phyloP scores from a whole-genome alignment of 208 protist genomes.

The Leishmania amazonensis region DNA sequence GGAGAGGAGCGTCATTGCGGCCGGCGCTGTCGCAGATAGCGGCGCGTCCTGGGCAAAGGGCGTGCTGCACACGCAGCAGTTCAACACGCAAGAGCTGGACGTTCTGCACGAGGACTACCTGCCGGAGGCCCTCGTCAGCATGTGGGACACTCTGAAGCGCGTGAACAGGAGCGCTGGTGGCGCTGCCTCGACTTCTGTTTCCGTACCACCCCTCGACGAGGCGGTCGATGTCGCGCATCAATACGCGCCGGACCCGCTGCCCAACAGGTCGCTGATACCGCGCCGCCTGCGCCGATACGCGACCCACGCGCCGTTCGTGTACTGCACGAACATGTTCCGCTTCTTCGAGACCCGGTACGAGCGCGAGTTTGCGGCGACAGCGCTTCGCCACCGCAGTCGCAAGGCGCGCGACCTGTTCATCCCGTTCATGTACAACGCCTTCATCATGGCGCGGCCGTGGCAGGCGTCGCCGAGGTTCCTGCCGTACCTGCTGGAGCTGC shows the following conservation, averaged over 20 bases:
- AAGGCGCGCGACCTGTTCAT: slow-evolving; percentile 36
- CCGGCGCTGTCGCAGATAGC: neutral
- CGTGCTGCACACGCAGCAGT: slow-evolving; percentile 41
- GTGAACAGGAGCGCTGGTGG: neutral
- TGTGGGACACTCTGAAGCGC: slow-evolving; percentile 13
- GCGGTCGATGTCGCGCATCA: slow-evolving; percentile 3
- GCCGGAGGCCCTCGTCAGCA: slow-evolving; percentile 2
- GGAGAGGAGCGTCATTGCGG: slow-evolving; percentile 10
- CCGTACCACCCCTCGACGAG: neutral
- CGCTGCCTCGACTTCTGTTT: neutral
- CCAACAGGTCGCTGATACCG: neutral
- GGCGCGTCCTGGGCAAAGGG: slow-evolving; percentile 34
- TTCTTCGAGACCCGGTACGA: slow-evolving; percentile 45
- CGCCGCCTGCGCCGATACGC: slow-evolving; percentile 36
- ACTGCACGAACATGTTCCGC: slow-evolving; percentile 64
- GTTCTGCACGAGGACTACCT: slow-evolving; percentile 25
- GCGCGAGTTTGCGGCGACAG: slow-evolving; percentile 31
- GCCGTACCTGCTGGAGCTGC: slow-evolving; percentile 24
- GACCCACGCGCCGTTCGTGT: slow-evolving; percentile 72
- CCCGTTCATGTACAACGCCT: slow-evolving; percentile 70
- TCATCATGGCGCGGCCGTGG: slow-evolving; percentile 64
- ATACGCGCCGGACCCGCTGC: slow-evolving; percentile 1
- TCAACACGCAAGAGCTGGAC: slow-evolving; percentile 50
- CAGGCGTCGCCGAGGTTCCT: slow-evolving; percentile 46
- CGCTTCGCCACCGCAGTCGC: slow-evolving; percentile 34